A percentile compares a stretch with the other conserved stretches of the same genome.
Conservation (phyloP, 2,329 filamentous ascomycete genomes). For the Colletotrichum karsti region DNA sequence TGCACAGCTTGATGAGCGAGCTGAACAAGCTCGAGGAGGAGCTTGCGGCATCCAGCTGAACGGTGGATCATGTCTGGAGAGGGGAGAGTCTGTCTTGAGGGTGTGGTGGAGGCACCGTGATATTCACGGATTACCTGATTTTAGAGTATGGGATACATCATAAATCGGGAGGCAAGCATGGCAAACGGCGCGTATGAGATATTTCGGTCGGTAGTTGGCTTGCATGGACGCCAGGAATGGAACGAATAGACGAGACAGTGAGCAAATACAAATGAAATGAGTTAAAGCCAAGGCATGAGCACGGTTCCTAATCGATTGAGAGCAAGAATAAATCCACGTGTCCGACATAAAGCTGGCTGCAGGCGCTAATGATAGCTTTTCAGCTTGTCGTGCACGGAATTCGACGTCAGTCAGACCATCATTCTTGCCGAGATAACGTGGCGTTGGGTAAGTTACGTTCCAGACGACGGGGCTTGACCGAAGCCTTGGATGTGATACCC, state of each 20-base stretch:
- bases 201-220: neutral
- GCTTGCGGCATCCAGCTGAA: slow-evolving; percentile 13
- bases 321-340: neutral
- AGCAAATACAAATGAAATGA: neutral
- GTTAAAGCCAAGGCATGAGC: neutral
- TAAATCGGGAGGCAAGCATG: neutral
- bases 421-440: neutral
- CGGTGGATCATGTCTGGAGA: neutral
- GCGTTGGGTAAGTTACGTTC: neutral
- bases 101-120: neutral
- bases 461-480: neutral
- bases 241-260: neutral
- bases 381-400: too few species aligned
- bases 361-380: neutral
- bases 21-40: slow-evolving; percentile 53
- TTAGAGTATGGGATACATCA: neutral
- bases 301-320: neutral
- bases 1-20: slow-evolving; percentile 49
- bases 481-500: neutral
- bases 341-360: neutral
- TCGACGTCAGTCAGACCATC: too few species aligned
- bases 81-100: neutral
- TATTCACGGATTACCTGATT: neutral
- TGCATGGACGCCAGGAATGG: neutral
- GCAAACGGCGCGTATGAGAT: neutral